Conservation (phyloP, 768 basidiomycete genomes). For the Kwoniella dejecticola region DNA sequence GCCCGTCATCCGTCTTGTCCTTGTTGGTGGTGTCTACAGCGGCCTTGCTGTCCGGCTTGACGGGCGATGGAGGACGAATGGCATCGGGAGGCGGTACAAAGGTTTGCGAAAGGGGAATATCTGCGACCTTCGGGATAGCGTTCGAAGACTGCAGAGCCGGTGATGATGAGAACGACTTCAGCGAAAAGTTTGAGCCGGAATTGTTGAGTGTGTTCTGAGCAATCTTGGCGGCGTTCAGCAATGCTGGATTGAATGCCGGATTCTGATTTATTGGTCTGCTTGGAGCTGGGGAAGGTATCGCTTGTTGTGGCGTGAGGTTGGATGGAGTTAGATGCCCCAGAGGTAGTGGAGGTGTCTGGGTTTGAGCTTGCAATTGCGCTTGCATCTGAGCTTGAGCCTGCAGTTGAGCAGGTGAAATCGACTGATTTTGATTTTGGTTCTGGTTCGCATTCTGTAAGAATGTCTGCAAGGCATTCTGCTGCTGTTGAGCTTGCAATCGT, state of each 20-base stretch:
- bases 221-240: conserved; percentile 6
- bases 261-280: conserved; percentile 4
- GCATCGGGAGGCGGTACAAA: conserved; percentile 16
- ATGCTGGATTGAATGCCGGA: conserved; percentile 14
- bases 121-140: not conserved
- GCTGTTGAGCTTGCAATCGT: conserved; percentile 12
- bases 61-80: conserved; percentile 9
- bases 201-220: not conserved
- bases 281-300: not conserved
- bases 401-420: conserved; percentile 6
- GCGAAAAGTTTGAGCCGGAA: not conserved
- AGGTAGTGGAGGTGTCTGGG: conserved; percentile 1
- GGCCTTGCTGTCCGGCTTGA: conserved; percentile 2
- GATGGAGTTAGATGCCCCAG: not conserved
- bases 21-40: not conserved
- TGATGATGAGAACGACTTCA: not conserved
- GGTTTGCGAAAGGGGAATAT: conserved; percentile 21
- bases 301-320: not conserved
- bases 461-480: conserved; percentile 17
- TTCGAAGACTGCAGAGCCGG: conserved; percentile 13
- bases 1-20: conserved; percentile 8
- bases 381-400: not conserved
- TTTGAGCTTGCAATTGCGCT: not conserved
- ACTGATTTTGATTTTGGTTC: not conserved
- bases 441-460: conserved; percentile 7